Percentiles rank a stretch among this genome's conserved stretches.
These are phyloP conservation scores for Trichoderma sp. DNA, from an alignment of 2,329 filamentous ascomycete genomes.

Conservation along the genomic window DNA sequence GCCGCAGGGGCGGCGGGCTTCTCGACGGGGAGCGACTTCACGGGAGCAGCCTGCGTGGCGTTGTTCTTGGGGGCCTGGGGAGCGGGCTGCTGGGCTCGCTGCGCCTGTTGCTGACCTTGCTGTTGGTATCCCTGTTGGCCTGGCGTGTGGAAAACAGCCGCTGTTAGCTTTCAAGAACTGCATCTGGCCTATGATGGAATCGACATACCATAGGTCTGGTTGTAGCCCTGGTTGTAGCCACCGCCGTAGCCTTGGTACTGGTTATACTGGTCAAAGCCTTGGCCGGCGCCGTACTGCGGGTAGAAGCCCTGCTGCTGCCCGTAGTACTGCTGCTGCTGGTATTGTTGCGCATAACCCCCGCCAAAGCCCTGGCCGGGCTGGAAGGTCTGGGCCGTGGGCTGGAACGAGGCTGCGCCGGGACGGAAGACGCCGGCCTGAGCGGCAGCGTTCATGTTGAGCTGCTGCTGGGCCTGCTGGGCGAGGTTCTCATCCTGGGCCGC, in stretches of 20 bases:
- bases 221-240: constrained; percentile 54
- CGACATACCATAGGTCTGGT: constrained; percentile 47
- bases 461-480: constrained; percentile 73
- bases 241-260: constrained; percentile 57
- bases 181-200: constrained; percentile 12
- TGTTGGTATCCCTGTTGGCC: constrained; percentile 57
- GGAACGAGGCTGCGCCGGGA: constrained; percentile 64
- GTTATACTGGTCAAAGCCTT: constrained; percentile 56
- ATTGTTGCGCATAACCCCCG: constrained; percentile 57
- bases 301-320: constrained; percentile 61
- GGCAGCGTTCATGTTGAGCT: constrained; percentile 68
- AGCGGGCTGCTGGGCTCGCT: constrained; percentile 26
- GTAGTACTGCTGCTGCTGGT: constrained; percentile 57
- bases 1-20: constrained; percentile 51
- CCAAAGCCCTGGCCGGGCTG: constrained; percentile 71
- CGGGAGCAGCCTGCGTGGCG: constrained; percentile 52
- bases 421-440: constrained; percentile 52
- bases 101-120: constrained; percentile 51
- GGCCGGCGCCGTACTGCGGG: constrained; percentile 55
- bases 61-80: constrained; percentile 22
- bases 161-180: not conserved
- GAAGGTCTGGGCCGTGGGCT: constrained; percentile 69
- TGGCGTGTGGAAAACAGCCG: constrained; percentile 29
- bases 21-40: constrained; percentile 36
- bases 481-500: constrained; percentile 76